Evolutionary conservation across 2,329 filamentous ascomycete species (phyloP), one percentile per base, ranked within the genome.

Genomic region (Aspergillus transmontanensis): DNA sequence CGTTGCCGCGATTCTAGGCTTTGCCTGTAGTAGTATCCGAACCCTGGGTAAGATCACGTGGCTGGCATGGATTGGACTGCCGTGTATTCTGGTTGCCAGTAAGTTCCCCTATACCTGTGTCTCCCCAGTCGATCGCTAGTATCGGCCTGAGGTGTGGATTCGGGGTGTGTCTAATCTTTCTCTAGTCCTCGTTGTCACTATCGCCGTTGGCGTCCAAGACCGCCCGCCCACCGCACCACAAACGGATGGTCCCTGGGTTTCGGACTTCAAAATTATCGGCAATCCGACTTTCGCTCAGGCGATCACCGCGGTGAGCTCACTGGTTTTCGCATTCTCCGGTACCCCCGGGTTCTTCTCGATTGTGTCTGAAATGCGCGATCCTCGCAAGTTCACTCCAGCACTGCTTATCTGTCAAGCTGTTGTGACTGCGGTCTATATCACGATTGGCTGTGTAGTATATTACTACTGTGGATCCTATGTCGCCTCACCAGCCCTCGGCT

Each of bases 401-500:
- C 61, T 78, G 3, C 68, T 75, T 26, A 41, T 66, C 14, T 73
- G 72, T 5, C 78, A 78, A 51, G 39, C 74, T n/a, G 57, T 66
- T 16, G 72, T 81, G 12, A 73, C 69, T 1, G 65, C 70, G 9
- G 57, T 74, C 1, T 78, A 80, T 39, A 64, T 73, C 7, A 64
- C 71, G 7, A 72, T 79, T 41, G 73, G 74, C 16, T 63, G 72
- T 6, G 73, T 82, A 1, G 76, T 83, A 1, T 83, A 83, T 70
- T 77, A 75, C 65, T 82, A 71, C 65, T 81, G 79, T 61, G 81
- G 81, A 0, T 76, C 74, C 0, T 79, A 74, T 56, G 77, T 83
- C 11, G 75, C 80, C 1, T 81, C 79, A 0, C 81, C 81, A 0
- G 79, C 80, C 1, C 73, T 83, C 3, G 81, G 80, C 1, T 81